These are phyloP conservation scores for Usnea hakonensis DNA, from an alignment of 495 filamentous ascomycete species.

Conservation along the genomic window DNA sequence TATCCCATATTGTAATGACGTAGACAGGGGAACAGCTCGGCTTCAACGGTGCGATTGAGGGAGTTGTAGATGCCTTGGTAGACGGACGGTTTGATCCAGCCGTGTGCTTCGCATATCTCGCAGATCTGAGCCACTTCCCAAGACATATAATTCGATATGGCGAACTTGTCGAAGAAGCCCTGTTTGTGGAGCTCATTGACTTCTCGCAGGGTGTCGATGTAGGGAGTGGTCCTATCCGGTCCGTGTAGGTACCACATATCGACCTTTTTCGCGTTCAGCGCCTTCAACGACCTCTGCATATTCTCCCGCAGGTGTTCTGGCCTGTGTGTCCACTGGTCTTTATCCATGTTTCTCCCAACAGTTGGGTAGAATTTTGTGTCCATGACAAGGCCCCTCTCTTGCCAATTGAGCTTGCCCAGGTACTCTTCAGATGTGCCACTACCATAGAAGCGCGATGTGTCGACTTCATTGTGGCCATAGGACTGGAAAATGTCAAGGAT, in stretches of 20 bases:
- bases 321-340: slow-evolving; percentile 22
- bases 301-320: slow-evolving; percentile 30
- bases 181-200: slow-evolving; percentile 42
- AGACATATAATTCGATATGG: slow-evolving; percentile 43
- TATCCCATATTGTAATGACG: slow-evolving; percentile 45
- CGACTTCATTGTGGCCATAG: slow-evolving; percentile 49
- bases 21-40: slow-evolving; percentile 45
- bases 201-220: slow-evolving; percentile 40
- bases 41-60: slow-evolving; percentile 46
- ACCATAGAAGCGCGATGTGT: slow-evolving; percentile 49
- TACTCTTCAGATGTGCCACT: slow-evolving; percentile 43
- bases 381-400: slow-evolving; percentile 42
- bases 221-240: slow-evolving; percentile 42
- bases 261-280: slow-evolving; percentile 39
- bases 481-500: slow-evolving; percentile 48
- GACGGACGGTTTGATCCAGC: slow-evolving; percentile 55
- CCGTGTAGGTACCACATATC: slow-evolving; percentile 48
- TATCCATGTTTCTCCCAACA: slow-evolving; percentile 9
- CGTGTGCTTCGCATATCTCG: slow-evolving; percentile 41
- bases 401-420: slow-evolving; percentile 41
- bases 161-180: slow-evolving; percentile 41
- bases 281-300: slow-evolving; percentile 27
- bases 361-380: slow-evolving; percentile 47
- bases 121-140: slow-evolving; percentile 46
- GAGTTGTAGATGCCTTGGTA: slow-evolving; percentile 62